Base-by-base conservation (phyloP, 352 stramenopile species). In the Globisporangium alternatum region DNA sequence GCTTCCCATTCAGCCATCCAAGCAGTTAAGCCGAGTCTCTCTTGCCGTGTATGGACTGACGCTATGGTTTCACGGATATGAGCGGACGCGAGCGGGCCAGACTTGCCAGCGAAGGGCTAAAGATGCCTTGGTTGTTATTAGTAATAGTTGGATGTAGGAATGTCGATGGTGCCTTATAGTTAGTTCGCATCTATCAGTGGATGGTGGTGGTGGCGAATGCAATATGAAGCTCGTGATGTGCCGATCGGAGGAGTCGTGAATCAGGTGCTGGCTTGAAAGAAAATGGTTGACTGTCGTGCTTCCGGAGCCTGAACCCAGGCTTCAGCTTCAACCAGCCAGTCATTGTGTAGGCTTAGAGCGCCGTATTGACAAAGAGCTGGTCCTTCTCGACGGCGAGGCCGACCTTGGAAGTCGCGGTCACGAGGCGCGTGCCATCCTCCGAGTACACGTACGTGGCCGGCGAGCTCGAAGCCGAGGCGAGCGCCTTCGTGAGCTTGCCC, bases 281-380 rank as follows among this genome's bases (percentile, higher is more conserved):
- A 22, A 48, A 48, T 48, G 43, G 7, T 2, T 48, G 43, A 5
- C 17, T 48, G 5, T 10, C 17, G 43, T 25, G 35, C 35, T 9
- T 41, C 35, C 35, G 15, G 43, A 9, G 19, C 17, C 43, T n/a
- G 19, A 25, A 15, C 25, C 19, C 25, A 22, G 48, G 8, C 30
- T 37, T 22, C 51, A 17, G 19, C 30, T 37, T 22, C 51, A 9
- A 9, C 19, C 43, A 43, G 37, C 37, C 8, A 48, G 19, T 17
- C 13, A 21, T 22, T 22, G 2, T 17, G 22, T 22, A 12, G n/a
- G 21, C 25, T 76, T 78, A 86, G 15, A 83, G 67, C 13, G 63
- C 60, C n/a, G 75, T 77, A 30, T 80, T 78, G 58, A 90, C 68
- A 60, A 90, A 90, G 53, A 90, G 77, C 39, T 68, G 76, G 62